Evolutionary conservation across 2,329 filamentous ascomycete species (phyloP).

Genomic region (Phoma sp.): DNA sequence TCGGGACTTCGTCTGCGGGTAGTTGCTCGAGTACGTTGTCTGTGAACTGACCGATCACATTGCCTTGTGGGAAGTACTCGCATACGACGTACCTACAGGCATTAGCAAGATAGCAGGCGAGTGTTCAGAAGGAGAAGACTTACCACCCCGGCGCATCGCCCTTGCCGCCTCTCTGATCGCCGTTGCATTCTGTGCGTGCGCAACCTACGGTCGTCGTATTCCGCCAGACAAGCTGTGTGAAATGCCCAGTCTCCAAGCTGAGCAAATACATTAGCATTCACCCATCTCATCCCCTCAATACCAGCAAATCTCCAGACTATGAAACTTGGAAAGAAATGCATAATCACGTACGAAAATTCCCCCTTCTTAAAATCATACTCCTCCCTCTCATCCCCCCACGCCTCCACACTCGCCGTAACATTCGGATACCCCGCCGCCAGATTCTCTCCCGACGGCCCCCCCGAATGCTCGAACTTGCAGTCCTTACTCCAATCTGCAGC

Average conservation of each 20-base stretch:
- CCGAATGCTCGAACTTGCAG: slow-evolving; percentile 63
- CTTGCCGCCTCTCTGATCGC: slow-evolving; percentile 4
- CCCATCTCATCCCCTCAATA: too few relatives aligned
- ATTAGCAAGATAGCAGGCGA: background rate
- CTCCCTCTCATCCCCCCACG: slow-evolving; percentile 69
- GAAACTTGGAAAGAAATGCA: too few relatives aligned
- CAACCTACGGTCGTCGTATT: slow-evolving; percentile 33
- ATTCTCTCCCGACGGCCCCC: slow-evolving; percentile 76
- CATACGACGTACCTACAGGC: slow-evolving; percentile 36
- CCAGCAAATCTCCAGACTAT: too few relatives aligned
- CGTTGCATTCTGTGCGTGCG: slow-evolving; percentile 27
- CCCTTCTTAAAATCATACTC: slow-evolving; percentile 66
- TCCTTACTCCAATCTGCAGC: slow-evolving; percentile 59
- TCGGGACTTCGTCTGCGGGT: slow-evolving; percentile 2
- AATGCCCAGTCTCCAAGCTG: slow-evolving; percentile 51
- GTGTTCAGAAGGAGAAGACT: background rate
- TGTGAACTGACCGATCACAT: slow-evolving; percentile 44
- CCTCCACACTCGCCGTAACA: slow-evolving; percentile 65
- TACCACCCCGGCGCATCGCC: slow-evolving; percentile 34
- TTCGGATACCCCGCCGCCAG: slow-evolving; percentile 72
- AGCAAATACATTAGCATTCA: too few relatives aligned
- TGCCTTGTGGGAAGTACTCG: slow-evolving; percentile 50
- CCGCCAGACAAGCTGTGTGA: slow-evolving; percentile 42
- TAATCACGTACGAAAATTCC: slow-evolving; percentile 62
- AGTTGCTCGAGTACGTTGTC: slow-evolving; percentile 40